phyloP scores from a whole-genome alignment of 139 green algal genomes.

The Closterium sp. region DNA sequence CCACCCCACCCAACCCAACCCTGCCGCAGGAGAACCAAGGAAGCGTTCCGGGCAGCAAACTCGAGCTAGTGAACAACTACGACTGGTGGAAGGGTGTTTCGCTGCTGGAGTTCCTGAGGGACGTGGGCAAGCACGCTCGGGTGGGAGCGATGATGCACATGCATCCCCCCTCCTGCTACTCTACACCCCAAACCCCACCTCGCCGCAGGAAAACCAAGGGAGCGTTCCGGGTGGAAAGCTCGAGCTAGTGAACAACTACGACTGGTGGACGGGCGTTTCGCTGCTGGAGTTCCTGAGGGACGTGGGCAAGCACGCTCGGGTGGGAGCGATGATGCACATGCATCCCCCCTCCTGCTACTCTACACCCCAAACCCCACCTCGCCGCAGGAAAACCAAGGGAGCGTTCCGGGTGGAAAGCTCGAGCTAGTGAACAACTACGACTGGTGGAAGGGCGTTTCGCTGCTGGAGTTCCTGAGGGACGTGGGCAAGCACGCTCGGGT shows the following conservation, averaged over 20 bases:
- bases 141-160: constrained; percentile 95
- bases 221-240: too few species aligned
- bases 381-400: too few species aligned
- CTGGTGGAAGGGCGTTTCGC: constrained; percentile 66
- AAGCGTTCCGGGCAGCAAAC: too few species aligned
- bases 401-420: too few species aligned
- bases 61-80: constrained; percentile 53
- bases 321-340: constrained; percentile 90
- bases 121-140: constrained; percentile 89
- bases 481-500: constrained; percentile 90
- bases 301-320: constrained; percentile 86
- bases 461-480: constrained; percentile 91
- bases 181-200: background rate
- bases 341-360: too few species aligned
- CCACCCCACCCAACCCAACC: background rate
- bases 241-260: constrained; percentile 54
- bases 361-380: background rate
- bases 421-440: constrained; percentile 56
- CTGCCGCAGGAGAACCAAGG: too few species aligned
- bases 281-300: constrained; percentile 92
- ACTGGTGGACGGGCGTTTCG: constrained; percentile 66
- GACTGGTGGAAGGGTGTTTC: constrained; percentile 66
- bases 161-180: too few species aligned
- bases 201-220: too few species aligned
- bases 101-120: constrained; percentile 91